Conservation (phyloP, 352 stramenopile species). For the Hyaloperonospora arabidopsidis region DNA sequence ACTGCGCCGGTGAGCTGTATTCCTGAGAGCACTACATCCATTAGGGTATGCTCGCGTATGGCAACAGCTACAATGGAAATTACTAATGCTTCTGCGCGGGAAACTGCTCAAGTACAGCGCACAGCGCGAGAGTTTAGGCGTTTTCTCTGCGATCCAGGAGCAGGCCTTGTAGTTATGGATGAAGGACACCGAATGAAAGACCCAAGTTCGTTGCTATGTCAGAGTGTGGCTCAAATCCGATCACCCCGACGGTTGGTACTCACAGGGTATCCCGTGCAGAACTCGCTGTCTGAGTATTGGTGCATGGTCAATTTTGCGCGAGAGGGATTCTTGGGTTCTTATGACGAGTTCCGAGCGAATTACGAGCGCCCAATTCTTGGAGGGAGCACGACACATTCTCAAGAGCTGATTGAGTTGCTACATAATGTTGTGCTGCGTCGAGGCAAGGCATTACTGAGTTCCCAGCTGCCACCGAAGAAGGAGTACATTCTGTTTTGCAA, state of each 20-base stretch:
- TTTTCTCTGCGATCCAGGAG: conserved; percentile 55
- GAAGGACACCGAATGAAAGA: conserved; percentile 87
- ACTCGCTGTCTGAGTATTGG: conserved; percentile 90
- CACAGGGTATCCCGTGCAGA: conserved; percentile 93
- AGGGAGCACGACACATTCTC: conserved; percentile 43
- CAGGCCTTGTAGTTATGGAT: conserved; percentile 78
- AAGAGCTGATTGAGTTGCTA: conserved; percentile 61
- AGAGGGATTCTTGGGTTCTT: conserved; percentile 56
- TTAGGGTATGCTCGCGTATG: conserved; percentile 63
- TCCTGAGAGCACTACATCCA: conserved; percentile 32
- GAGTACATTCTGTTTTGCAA: conserved; percentile 87
- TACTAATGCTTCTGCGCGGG: conserved; percentile 39
- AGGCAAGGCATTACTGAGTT: conserved; percentile 51
- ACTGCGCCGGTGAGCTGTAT: conserved; percentile 17
- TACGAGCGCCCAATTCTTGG: conserved; percentile 83
- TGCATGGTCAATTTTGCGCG: conserved; percentile 88
- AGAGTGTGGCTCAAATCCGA: conserved; percentile 69
- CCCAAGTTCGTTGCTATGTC: conserved; percentile 72
- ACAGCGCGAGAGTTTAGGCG: conserved; percentile 41
- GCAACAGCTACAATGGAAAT: conserved; percentile 60
- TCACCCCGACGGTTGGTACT: conserved; percentile 83
- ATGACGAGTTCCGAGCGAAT: conserved; percentile 63
- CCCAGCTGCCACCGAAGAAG: conserved; percentile 71
- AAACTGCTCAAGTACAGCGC: conserved; percentile 44
- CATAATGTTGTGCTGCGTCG: conserved; percentile 65